These are phyloP conservation scores for Bromus sterilis DNA, from an alignment of 176 grass and related monocot species.

Conservation along the genomic window DNA sequence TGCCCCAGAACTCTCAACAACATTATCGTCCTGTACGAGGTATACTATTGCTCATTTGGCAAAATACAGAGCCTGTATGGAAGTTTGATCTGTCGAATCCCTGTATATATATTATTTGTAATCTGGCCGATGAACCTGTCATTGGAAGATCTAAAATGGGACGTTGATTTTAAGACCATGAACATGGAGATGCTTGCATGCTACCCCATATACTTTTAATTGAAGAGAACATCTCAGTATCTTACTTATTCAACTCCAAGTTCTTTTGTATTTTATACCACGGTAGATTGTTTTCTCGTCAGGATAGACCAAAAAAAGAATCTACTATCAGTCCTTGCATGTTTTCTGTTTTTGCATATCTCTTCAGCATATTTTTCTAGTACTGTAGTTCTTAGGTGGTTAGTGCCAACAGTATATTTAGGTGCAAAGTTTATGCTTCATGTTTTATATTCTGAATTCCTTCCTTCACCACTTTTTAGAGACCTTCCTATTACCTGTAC, in stretches of 20 bases:
- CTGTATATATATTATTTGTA: slow-evolving; percentile 12
- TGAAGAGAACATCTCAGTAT: background rate
- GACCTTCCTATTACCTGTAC: background rate
- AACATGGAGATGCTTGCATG: background rate
- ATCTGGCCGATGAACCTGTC: slow-evolving; percentile 4
- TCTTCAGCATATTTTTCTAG: slow-evolving; percentile 14
- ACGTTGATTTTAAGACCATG: slow-evolving; percentile 3
- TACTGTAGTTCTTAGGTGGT: slow-evolving; percentile 7
- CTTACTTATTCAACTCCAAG: background rate
- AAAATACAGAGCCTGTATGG: background rate
- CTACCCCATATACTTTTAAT: background rate
- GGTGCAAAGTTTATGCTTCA: slow-evolving; percentile 25
- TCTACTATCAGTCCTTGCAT: background rate
- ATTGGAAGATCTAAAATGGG: slow-evolving; percentile 1
- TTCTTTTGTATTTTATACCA: background rate
- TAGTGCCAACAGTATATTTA: slow-evolving; percentile 15
- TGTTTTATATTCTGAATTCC: slow-evolving; percentile 18
- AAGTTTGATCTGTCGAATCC: background rate
- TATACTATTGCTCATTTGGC: background rate
- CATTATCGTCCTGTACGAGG: background rate
- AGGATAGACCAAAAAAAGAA: background rate
- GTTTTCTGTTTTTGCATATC: background rate
- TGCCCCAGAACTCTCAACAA: background rate
- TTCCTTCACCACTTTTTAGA: background rate
- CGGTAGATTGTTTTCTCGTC: background rate